Evolutionary conservation across 192 early-diverging fungal species (phyloP), one percentile per base, ranked within the genome.

Genomic region (Thamnidium elegans): DNA sequence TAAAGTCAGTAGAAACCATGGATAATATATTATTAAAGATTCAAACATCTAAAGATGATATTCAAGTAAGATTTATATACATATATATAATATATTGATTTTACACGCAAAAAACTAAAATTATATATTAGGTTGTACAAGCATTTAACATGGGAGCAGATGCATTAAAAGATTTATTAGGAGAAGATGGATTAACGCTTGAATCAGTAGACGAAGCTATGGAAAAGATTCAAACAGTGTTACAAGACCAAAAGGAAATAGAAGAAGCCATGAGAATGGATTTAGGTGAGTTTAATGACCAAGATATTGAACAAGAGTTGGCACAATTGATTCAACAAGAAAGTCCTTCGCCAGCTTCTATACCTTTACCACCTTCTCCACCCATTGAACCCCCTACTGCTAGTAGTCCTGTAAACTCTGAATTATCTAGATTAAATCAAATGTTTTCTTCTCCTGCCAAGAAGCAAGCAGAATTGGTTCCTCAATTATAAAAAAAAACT

Each of bases 221-320:
- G 83, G 84, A 85, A 42, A 79, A 69, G 8, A 54, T 90, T 20
- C 75, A 83, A 17, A 87, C 86, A 9, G 73, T 73, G 1, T 73
- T 89, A 31, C 81, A 81, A 13, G 85, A 86, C 59, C 84, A 87
- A 32, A 58, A 76, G 19, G 84, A 88, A 56, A 79, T 89, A n/a
- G 87, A 90, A 17, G 68, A 83, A 30, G 89, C 85, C 0, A 78
- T 89, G 58, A 74, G 48, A 15, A 50, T 55, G 7, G 78, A 78
- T 4, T 67, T 72, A 21, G 62, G 66, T 23, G 44, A 59, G 39
- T 56, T 11, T 56, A 17, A 26, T 7, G 55, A 56, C 32, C 10
- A 30, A 9, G 55, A 56, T 56, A 4, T 56, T 9, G 55, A 56
- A 39, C 55, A 39, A 14, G 55, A 56, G 3, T 17, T 56, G 17